Conservation (phyloP, 208 protist genomes). For the Trypanosoma scelopori region DNA sequence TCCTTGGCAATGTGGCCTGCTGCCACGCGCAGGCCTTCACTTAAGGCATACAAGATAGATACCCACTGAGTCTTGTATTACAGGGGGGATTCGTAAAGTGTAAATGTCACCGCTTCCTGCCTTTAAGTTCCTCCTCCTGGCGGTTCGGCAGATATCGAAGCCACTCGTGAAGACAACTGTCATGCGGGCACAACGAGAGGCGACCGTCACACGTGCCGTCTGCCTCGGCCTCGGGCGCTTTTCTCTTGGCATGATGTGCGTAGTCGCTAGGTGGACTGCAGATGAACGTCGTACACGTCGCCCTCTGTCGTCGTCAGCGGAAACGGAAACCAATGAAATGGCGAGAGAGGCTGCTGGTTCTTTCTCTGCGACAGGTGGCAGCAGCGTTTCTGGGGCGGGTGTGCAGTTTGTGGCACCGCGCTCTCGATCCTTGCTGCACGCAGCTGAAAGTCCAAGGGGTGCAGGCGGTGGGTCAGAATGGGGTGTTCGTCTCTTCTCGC, state of each 20-base stretch:
- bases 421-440: constrained; percentile 63
- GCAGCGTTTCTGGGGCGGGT: neutral
- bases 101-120: constrained; percentile 73
- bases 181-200: constrained; percentile 49
- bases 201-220: constrained; percentile 51
- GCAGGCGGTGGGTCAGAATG: constrained; percentile 45
- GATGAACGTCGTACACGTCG: constrained; percentile 25
- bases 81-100: neutral
- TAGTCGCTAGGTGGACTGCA: constrained; percentile 63
- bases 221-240: constrained; percentile 80
- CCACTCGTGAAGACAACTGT: constrained; percentile 66
- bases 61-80: neutral
- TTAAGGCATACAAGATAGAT: neutral
- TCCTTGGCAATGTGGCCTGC: neutral
- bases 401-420: constrained; percentile 50
- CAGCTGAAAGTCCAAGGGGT: constrained; percentile 26
- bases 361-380: neutral
- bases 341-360: too few relatives aligned
- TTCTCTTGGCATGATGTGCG: constrained; percentile 68
- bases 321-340: too few relatives aligned
- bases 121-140: constrained; percentile 77
- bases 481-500: constrained; percentile 41
- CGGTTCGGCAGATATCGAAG: constrained; percentile 74
- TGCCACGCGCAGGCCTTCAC: too few relatives aligned
- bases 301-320: too few relatives aligned